Base-by-base conservation (phyloP, 177 flowering plant species). In the Vitis hybrid region DNA sequence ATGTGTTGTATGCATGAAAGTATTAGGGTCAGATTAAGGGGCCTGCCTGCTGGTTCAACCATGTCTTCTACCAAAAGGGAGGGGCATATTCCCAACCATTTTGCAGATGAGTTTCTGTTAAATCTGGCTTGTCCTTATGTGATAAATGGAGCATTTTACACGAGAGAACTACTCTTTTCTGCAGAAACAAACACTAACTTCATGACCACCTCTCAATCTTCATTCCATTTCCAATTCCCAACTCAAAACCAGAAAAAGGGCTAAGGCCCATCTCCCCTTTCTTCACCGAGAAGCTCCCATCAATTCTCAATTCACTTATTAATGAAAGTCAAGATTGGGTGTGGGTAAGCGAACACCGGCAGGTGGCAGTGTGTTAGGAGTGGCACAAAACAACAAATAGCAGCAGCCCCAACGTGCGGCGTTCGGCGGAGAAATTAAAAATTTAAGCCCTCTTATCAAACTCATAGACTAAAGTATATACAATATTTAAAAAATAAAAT, bases 321-420 rank as follows among this genome's bases (percentile, higher is more conserved):
- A 39, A 39, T 39, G 2, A 15, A 16, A 61, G 18, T 48, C 2
- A 22, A 39, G 19, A 61, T 22, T 57, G 50, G 62, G 5, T 59
- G 68, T 50, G 31, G 59, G 55, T 65, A 54, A 54, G 18, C 3
- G 34, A 10, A 3, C 3, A 70, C 61, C 16, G 66, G 68, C 68
- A 54, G 66, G 68, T 66, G 74, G 63, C 69, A 56, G 14, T 31
- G 20, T 50, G 66, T 65, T 66, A 71, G 63, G 64, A 56, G 14
- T 31, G 31, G 53, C 70, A 72, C 49, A 76, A 77, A 67, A 59
- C 70, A 76, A 84, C 79, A 82, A 77, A 53, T 10, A 52, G 82
- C 85, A 75, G 79, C 85, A 84, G 80, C 79, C 81, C 84, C 86
- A 72, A 85, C 82, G 88, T 85, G 88, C 88, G 90, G 92, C 93